phyloP scores from a whole-genome alignment of 805 yeast genomes.

The Yarrowia divulgata region DNA sequence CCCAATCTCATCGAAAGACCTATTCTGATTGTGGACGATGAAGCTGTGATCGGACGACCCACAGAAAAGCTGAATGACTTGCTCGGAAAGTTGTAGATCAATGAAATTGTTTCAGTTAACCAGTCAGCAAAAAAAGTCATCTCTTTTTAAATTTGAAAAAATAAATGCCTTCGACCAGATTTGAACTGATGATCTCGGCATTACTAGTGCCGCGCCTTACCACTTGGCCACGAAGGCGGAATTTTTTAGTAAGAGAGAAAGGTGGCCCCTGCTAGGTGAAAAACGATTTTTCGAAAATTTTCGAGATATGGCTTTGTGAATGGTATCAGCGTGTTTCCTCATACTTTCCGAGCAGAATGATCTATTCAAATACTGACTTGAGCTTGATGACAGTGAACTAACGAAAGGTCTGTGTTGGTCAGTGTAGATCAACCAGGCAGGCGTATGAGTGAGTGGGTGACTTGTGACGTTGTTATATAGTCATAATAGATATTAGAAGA shows the following conservation, averaged over 20 bases:
- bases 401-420: background rate
- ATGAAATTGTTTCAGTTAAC: background rate
- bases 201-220: slow-evolving; percentile 35
- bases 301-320: background rate
- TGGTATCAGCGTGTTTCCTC: background rate
- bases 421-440: no score
- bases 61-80: slow-evolving; percentile 24
- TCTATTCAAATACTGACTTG: background rate
- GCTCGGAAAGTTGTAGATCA: slow-evolving; percentile 16
- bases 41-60: slow-evolving; percentile 35
- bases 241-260: background rate
- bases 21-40: slow-evolving; percentile 32
- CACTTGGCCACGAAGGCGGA: slow-evolving; percentile 34
- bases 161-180: slow-evolving; percentile 31
- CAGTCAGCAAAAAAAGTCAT: background rate
- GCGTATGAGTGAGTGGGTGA: no score
- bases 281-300: background rate
- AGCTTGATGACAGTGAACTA: background rate
- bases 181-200: slow-evolving; percentile 34
- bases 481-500: no score
- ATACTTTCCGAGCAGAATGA: background rate
- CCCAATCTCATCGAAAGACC: slow-evolving; percentile 38
- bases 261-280: background rate
- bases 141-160: background rate
- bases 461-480: no score